Percentiles rank a stretch among this genome's conserved stretches.
phyloP scores from a whole-genome alignment of 306 rosid genomes.

The Prunus salicina region DNA sequence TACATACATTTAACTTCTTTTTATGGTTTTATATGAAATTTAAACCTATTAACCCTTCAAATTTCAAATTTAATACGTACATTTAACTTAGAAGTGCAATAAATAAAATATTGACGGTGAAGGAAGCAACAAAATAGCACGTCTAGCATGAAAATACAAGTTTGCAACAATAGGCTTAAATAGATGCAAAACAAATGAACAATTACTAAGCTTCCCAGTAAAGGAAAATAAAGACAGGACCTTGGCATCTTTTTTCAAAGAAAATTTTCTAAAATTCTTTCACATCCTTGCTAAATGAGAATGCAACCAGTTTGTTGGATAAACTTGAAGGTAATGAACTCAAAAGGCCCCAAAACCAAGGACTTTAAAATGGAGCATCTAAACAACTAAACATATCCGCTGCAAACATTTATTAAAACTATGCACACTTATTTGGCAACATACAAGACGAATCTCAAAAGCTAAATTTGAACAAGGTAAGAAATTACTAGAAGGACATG shows the following conservation, averaged over 20 bases:
- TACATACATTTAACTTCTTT: not conserved
- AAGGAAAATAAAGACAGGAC: not conserved
- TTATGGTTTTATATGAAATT: not conserved
- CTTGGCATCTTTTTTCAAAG: not conserved
- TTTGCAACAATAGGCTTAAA: not conserved
- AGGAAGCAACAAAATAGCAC: not conserved
- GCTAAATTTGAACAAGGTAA: not conserved
- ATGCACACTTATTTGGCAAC: not conserved
- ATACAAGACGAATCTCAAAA: conserved; percentile 4
- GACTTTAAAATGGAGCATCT: not conserved
- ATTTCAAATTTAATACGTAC: not conserved
- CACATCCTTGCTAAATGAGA: not conserved
- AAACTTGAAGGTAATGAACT: not conserved
- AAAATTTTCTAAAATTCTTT: not conserved
- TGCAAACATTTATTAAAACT: not conserved
- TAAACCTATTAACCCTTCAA: not conserved
- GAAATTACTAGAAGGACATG: conserved; percentile 1
- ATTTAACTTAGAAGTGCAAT: not conserved
- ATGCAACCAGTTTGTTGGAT: not conserved
- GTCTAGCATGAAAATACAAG: not conserved
- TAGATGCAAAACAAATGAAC: not conserved
- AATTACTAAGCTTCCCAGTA: not conserved
- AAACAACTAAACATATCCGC: conserved; percentile 2
- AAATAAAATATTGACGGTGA: not conserved
- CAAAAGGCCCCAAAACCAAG: not conserved